Conservation (phyloP, 2,329 filamentous ascomycete genomes). For the Neoascochyta sp. region DNA sequence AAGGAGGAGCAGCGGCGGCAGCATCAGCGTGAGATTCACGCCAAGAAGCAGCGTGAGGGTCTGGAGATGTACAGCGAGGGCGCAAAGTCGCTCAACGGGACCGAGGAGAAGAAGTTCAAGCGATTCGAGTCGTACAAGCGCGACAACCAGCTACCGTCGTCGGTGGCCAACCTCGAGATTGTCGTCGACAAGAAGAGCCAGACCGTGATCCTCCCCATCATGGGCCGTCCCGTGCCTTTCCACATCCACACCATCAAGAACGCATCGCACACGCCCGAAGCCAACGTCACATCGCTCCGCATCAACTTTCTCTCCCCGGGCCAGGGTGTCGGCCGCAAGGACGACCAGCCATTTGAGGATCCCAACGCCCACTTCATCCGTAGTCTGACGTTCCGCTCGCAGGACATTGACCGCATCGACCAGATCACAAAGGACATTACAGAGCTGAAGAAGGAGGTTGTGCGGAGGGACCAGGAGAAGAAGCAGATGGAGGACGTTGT, state of each 20-base stretch:
- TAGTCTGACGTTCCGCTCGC: conserved; percentile 90
- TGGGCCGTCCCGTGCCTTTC: conserved; percentile 95
- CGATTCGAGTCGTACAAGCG: conserved; percentile 98
- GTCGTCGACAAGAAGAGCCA: conserved; percentile 86
- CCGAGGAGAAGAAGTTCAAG: conserved; percentile 97
- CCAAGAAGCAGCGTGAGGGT: conserved; percentile 87
- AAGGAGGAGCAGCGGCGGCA: conserved; percentile 81
- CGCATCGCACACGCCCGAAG: conserved; percentile 94
- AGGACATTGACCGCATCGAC: conserved; percentile 81
- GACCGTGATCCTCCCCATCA: conserved; percentile 90
- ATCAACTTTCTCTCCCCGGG: conserved; percentile 98
- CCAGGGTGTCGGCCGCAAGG: conserved; percentile 93
- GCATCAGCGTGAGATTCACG: conserved; percentile 85
- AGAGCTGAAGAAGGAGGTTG: conserved; percentile 88
- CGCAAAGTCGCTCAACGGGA: conserved; percentile 78
- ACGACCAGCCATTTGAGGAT: conserved; percentile 97
- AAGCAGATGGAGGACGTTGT: conserved; percentile 99
- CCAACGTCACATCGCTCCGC: conserved; percentile 86
- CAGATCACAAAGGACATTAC: conserved; percentile 91
- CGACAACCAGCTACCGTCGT: conserved; percentile 84
- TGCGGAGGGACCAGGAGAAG: conserved; percentile 95
- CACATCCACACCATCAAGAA: conserved; percentile 99
- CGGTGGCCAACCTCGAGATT: conserved; percentile 80
- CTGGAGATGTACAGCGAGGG: conserved; percentile 81
- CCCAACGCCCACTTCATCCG: conserved; percentile 92